These are phyloP conservation scores for Candida easanensis DNA, from an alignment of 805 yeast species.

Conservation along the genomic window DNA sequence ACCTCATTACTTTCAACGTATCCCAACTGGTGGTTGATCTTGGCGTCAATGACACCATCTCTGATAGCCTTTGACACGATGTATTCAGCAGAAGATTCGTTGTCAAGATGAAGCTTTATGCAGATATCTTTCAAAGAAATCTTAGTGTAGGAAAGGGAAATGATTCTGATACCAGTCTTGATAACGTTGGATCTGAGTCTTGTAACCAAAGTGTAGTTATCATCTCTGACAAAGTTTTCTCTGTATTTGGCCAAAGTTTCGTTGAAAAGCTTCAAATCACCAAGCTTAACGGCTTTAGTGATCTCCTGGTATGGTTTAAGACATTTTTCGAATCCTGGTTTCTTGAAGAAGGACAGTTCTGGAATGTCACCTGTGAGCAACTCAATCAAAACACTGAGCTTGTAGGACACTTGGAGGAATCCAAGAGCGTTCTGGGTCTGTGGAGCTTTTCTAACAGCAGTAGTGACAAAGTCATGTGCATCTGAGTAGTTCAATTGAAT, in stretches of 20 bases:
- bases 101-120: constrained; percentile 84
- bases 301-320: constrained; percentile 82
- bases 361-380: constrained; percentile 96
- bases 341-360: constrained; percentile 76
- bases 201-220: constrained; percentile 77
- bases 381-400: constrained; percentile 84
- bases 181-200: constrained; percentile 95
- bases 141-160: constrained; percentile 84
- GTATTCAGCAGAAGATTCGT: constrained; percentile 95
- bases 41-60: constrained; percentile 96
- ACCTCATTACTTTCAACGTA: constrained; percentile 89
- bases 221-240: constrained; percentile 64
- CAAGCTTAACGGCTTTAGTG: constrained; percentile 87
- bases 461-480: constrained; percentile 85
- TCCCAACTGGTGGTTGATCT: constrained; percentile 85
- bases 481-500: constrained; percentile 89
- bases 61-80: constrained; percentile 95
- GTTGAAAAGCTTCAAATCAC: constrained; percentile 82
- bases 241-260: constrained; percentile 65
- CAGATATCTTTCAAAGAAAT: constrained; percentile 94
- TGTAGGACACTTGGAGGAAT: constrained; percentile 84
- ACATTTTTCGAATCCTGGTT: constrained; percentile 54
- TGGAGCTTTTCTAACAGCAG: constrained; percentile 96
- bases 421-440: constrained; percentile 84
- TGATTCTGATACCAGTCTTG: constrained; percentile 94